Conservation (phyloP, 192 early-diverging fungal genomes). For the Pilaira anomala region DNA sequence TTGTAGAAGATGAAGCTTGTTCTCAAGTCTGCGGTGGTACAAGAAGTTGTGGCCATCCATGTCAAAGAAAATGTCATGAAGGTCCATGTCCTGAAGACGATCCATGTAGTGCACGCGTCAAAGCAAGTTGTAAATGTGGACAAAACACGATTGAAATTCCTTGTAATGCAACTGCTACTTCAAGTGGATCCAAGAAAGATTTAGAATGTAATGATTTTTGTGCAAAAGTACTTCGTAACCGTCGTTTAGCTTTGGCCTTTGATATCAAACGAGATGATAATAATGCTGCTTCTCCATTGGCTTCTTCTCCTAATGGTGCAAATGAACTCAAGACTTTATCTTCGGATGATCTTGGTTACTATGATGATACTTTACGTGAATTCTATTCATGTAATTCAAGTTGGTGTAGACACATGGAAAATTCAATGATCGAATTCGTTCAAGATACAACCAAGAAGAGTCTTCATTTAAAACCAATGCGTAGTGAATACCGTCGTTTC, state of each 20-base stretch:
- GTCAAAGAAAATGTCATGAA: conserved; percentile 72
- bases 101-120: conserved; percentile 61
- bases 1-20: conserved; percentile 60
- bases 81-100: conserved; percentile 74
- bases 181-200: conserved; percentile 40
- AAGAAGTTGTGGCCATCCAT: conserved; percentile 86
- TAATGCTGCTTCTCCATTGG: background rate
- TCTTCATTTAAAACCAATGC: conserved; percentile 69
- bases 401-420: conserved; percentile 71
- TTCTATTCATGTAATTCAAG: conserved; percentile 60
- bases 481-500: conserved; percentile 60
- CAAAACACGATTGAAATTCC: conserved; percentile 51
- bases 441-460: conserved; percentile 47
- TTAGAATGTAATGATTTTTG: conserved; percentile 84
- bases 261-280: conserved; percentile 56
- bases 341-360: conserved; percentile 37
- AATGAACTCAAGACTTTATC: conserved; percentile 2
- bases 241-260: conserved; percentile 74
- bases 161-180: conserved; percentile 62
- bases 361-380: conserved; percentile 61
- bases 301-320: conserved; percentile 21
- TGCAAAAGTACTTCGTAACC: conserved; percentile 73
- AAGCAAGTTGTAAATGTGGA: conserved; percentile 76
- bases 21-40: conserved; percentile 68
- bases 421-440: conserved; percentile 63